These are phyloP conservation scores for Keithomyces neogunnii DNA, from an alignment of 2,329 filamentous ascomycete species.

Conservation along the genomic window DNA sequence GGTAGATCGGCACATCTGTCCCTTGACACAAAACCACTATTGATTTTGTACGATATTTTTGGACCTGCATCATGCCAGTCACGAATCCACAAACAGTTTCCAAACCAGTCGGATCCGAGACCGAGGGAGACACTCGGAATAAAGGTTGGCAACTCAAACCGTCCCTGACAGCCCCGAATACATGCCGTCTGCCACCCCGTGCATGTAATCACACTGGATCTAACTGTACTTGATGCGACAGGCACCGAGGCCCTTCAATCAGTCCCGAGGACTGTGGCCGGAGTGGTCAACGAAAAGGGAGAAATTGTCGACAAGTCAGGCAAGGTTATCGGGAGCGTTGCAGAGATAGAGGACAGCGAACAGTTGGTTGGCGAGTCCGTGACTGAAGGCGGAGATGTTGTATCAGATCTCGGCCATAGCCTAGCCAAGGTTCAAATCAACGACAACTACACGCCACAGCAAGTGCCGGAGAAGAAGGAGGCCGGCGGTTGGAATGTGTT, in stretches of 20 bases:
- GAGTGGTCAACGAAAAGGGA: slow-evolving; percentile 34
- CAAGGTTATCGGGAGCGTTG: slow-evolving; percentile 33
- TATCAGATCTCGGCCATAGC: slow-evolving; percentile 27
- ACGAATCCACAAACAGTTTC: background rate
- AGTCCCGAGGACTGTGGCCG: slow-evolving; percentile 28
- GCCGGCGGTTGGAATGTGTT: slow-evolving; percentile 19
- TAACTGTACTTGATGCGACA: background rate
- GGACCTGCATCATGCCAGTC: slow-evolving; percentile 1
- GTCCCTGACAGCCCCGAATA: background rate
- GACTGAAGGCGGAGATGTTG: slow-evolving; percentile 24
- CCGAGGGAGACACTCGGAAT: background rate
- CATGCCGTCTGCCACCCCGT: background rate
- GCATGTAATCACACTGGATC: background rate
- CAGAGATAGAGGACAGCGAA: slow-evolving; percentile 28
- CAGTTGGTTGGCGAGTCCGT: slow-evolving; percentile 33
- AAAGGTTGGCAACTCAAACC: background rate
- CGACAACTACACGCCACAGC: slow-evolving; percentile 20
- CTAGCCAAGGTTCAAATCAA: slow-evolving; percentile 33
- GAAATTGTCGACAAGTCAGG: slow-evolving; percentile 36
- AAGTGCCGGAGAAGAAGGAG: slow-evolving; percentile 18
- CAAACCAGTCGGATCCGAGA: background rate
- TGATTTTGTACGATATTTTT: background rate
- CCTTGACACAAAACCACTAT: background rate
- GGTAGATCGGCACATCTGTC: background rate
- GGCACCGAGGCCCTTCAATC: background rate